phyloP scores from a whole-genome alignment of 345 rosid species.

The Microthlaspi erraticum region DNA sequence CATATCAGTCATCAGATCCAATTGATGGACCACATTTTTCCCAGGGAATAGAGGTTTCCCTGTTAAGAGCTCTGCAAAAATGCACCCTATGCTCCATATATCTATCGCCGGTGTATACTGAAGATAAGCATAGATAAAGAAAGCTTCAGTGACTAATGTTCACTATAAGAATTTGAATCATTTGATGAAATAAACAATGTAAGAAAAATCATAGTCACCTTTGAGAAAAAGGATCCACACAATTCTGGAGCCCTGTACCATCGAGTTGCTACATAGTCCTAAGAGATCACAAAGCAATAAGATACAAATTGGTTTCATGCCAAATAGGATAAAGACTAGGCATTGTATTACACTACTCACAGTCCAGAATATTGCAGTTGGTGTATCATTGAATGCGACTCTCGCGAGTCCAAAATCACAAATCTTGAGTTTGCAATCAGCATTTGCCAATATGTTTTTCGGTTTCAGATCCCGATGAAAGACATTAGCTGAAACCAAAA shows the following conservation, averaged over 20 bases:
- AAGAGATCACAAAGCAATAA: slow-evolving; percentile 25
- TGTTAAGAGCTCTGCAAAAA: slow-evolving; percentile 90
- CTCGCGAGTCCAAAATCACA: slow-evolving; percentile 99
- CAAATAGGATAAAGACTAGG: slow-evolving; percentile 1
- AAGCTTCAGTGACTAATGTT: neutral
- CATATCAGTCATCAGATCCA: slow-evolving; percentile 94
- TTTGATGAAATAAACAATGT: neutral
- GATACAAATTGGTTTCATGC: neutral
- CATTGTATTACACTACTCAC: slow-evolving; percentile 48
- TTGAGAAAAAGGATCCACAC: slow-evolving; percentile 96
- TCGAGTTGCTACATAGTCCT: slow-evolving; percentile 98
- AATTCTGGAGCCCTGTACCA: slow-evolving; percentile 98
- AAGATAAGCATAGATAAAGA: slow-evolving; percentile 29
- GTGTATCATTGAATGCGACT: slow-evolving; percentile 93
- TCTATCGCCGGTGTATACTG: slow-evolving; percentile 99
- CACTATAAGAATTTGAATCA: neutral
- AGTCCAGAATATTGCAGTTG: slow-evolving; percentile 95
- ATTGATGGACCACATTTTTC: slow-evolving; percentile 93
- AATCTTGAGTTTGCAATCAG: slow-evolving; percentile 93
- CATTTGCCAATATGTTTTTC: slow-evolving; percentile 91
- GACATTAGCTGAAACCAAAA: slow-evolving; percentile 69
- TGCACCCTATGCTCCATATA: slow-evolving; percentile 98
- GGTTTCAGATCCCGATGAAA: slow-evolving; percentile 96
- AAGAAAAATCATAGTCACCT: slow-evolving; percentile 54
- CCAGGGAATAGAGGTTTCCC: slow-evolving; percentile 98